These are phyloP conservation scores for Triangularia verruculosa DNA, from an alignment of 2,329 filamentous ascomycete species.

Conservation along the genomic window DNA sequence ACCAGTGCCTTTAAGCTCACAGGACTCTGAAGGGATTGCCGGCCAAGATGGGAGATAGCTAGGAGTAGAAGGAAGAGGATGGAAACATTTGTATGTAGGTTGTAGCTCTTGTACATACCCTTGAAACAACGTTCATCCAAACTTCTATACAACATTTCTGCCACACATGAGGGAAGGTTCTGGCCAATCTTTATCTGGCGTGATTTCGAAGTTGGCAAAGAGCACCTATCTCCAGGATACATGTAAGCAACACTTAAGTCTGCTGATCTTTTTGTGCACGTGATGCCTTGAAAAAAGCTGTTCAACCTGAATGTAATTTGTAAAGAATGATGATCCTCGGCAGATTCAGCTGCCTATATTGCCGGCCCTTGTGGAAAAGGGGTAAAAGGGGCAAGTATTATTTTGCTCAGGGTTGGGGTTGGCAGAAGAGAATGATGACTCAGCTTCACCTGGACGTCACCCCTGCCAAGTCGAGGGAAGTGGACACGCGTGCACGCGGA, in stretches of 20 bases:
- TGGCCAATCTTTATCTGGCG: no score
- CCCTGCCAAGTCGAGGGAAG: not conserved
- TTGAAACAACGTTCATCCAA: not conserved
- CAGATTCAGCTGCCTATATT: no score
- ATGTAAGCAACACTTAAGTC: no score
- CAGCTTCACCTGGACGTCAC: not conserved
- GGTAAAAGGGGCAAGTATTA: not conserved
- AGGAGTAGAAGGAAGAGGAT: not conserved
- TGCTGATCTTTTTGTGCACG: no score
- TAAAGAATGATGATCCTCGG: no score
- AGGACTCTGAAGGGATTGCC: not conserved
- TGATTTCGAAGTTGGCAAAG: no score
- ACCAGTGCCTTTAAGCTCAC: constrained; percentile 36
- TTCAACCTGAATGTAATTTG: no score
- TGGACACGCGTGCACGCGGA: not conserved
- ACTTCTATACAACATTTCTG: no score
- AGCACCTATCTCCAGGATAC: no score
- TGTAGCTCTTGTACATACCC: not conserved
- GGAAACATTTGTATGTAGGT: not conserved
- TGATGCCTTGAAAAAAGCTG: no score
- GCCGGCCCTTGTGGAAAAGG: not conserved
- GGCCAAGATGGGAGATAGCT: not conserved
- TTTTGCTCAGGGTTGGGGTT: not conserved
- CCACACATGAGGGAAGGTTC: no score
- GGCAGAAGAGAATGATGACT: not conserved